Evolutionary conservation across 192 early-diverging fungal species (phyloP), one percentile per base, ranked within the genome.

Genomic region (Thamnidium elegans): DNA sequence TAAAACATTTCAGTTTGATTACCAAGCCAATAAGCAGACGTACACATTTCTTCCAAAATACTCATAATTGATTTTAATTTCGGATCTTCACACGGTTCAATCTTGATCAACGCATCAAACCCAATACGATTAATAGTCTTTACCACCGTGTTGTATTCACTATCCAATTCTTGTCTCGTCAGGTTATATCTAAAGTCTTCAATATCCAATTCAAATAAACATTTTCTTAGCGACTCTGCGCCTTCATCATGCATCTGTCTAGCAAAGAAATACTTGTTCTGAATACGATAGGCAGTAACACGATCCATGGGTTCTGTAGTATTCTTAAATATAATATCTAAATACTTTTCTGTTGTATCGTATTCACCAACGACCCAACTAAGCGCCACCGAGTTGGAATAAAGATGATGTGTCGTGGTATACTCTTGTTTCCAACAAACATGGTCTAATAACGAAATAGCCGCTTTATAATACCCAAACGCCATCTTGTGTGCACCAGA

Each of bases 401-500:
- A 68, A 0, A 73, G 43, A 17, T 63, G 52, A n/a, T 55, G 50
- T 15, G 62, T 68, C 4, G n/a, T 46, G 1, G 42, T 23, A 11
- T 39, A 17, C 4, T 62, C 36, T 7, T 36, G 7, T 10, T 64
- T 14, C 71, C 71, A 73, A 6, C 61, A 32, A 10, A 45, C 47
- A 8, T 4, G 8, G 11, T 47, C 34, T n/a, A 68, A 19, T 9
- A 73, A 36, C 3, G 17, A 31, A 15, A 73, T 52, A 15, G 71
- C 71, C 1, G 47, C 65, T 14, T 50, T 67, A 46, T 62, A 58
- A 21, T 73, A 64, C 11, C 7, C 8, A 20, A 64, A 50, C 7
- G 71, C 66, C 54, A 67, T 67, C 9, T 21, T 52, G 47, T 73
- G 71, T 1, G 71, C 71, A 17, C 71, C 71, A 2, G 71, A 67